Evolutionary conservation across 441 rosid species (phyloP), one percentile per base, ranked within the genome.

Genomic region (Euphorbia celastroides): DNA sequence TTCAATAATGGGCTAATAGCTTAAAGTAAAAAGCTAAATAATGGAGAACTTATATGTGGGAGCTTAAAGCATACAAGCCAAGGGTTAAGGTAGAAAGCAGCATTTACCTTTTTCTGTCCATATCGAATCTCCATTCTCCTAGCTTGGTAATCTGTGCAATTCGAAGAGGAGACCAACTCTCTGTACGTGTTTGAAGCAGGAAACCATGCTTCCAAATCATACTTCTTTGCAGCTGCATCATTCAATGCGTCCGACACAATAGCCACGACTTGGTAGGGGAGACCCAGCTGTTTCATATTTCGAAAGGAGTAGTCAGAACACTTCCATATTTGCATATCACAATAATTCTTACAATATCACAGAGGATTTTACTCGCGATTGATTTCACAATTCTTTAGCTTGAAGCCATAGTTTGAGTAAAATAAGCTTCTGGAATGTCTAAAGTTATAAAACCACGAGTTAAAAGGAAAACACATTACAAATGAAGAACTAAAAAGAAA

Each of bases 21-120:
- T 52, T 20, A 52, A 22, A 52, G 5, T 9, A 28, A 5, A 20
- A 52, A 10, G 27, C 57, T 8, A 51, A 51, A 51, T 11, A 51
- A 51, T 17, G 22, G 22, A 51, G 0, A 20, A 51, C 2, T 5
- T 19, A 20, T 13, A 10, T 38, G 22, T 6, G 26, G 56, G 1
- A 51, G 56, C 56, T 19, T 20, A 50, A 7, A 51, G 51, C 30
- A 60, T 27, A 48, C 6, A 8, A 64, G 58, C 26, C 28, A 30
- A 44, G 46, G 2, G 30, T n/a, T n/a, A 55, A 41, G 3, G 12
- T 16, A 62, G 0, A 62, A 54, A 11, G 28, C 48, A 7, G n/a
- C n/a, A n/a, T n/a, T n/a, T 60, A 88, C 93, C 93, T 91, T 93
- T 75, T 88, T 91, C 87, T 91, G 99, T 57, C 97, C 96, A 46